These are phyloP conservation scores for Dioszegia crocea DNA, from an alignment of 768 basidiomycete genomes.

Conservation along the genomic window DNA sequence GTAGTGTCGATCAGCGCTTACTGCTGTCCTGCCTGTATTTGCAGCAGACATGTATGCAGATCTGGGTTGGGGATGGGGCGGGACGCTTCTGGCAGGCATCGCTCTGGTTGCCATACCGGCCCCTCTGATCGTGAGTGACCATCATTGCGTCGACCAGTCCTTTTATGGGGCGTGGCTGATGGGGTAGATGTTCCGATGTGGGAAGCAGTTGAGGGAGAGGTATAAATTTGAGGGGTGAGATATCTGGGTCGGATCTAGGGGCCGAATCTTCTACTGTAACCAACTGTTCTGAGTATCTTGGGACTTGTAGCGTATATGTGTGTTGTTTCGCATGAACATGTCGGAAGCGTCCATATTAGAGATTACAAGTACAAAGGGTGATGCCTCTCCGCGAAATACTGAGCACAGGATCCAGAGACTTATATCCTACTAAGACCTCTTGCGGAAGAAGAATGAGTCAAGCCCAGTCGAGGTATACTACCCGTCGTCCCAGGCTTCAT, in stretches of 20 bases:
- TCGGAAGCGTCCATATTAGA: too few species aligned
- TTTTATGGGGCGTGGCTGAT: neutral
- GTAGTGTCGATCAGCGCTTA: constrained; percentile 30
- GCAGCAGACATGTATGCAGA: constrained; percentile 30
- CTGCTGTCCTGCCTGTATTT: constrained; percentile 39
- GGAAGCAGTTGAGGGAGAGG: constrained; percentile 15
- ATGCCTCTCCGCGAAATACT: too few species aligned
- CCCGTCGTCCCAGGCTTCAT: constrained; percentile 26
- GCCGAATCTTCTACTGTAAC: too few species aligned
- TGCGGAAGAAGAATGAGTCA: constrained; percentile 12
- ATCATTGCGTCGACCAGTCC: neutral
- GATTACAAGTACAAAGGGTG: too few species aligned
- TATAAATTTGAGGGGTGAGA: constrained; percentile 25
- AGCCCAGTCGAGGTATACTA: constrained; percentile 34
- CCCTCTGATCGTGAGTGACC: constrained; percentile 36
- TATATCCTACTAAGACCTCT: constrained; percentile 3
- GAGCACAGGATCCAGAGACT: neutral
- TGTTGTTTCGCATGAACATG: too few species aligned
- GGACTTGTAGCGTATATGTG: too few species aligned
- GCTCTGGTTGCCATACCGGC: constrained; percentile 33
- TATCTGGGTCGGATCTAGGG: too few species aligned
- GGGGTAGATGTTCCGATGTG: constrained; percentile 25
- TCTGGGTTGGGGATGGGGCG: constrained; percentile 43
- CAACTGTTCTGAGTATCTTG: too few species aligned
- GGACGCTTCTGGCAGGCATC: constrained; percentile 35